Evolutionary conservation across 2,329 filamentous ascomycete species (phyloP), one percentile per base, ranked within the genome.

Genomic region (Alternaria angustiovoidea): DNA sequence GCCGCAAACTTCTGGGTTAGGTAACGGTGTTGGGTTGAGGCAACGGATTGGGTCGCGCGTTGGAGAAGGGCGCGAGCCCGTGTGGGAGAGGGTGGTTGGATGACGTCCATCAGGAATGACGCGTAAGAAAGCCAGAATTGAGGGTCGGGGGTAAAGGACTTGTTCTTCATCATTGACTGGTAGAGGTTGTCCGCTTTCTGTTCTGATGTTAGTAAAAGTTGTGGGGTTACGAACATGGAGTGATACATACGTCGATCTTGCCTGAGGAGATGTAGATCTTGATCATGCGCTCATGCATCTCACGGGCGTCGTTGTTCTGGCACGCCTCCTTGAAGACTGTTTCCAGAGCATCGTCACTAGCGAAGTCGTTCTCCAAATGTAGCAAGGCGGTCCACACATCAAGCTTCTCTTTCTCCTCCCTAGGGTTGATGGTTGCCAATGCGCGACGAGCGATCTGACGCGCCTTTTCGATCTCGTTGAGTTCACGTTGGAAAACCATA

Each of bases 401-500:
- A 70, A 96, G 83, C 81, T 97, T 97, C 80, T 97, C 95, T 3
- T 89, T 88, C 76, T 97, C 91, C 76, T 97, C 93, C 26, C 92
- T 88, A 62, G 96, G 92, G 78, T 92, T 91, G 81, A 99, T 98
- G 16, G 91, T 96, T 75, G 90, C 89, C 65, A 98, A 87, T 18
- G 95, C 95, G 62, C 95, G 91, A 80, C 97, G 91, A 2, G 93
- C 94, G 60, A 97, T 90, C 66, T 94, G 91, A 49, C 94, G 89
- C 12, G 95, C 94, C 79, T 93, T 95, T 62, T 90, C 88, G 20
- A 96, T 85, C 80, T 99, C 95, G 75, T 92, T 92, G 53, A 96
- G 87, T 75, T 96, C 91, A 78, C 97, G 89, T 80, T 98, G 93
- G 86, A 96, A 96, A n/a, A 94, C 93, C 93, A 99, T 98, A 81